These are phyloP conservation scores for Aspergillus cejpii DNA, from an alignment of 2,329 filamentous ascomycete genomes.

Conservation along the genomic window DNA sequence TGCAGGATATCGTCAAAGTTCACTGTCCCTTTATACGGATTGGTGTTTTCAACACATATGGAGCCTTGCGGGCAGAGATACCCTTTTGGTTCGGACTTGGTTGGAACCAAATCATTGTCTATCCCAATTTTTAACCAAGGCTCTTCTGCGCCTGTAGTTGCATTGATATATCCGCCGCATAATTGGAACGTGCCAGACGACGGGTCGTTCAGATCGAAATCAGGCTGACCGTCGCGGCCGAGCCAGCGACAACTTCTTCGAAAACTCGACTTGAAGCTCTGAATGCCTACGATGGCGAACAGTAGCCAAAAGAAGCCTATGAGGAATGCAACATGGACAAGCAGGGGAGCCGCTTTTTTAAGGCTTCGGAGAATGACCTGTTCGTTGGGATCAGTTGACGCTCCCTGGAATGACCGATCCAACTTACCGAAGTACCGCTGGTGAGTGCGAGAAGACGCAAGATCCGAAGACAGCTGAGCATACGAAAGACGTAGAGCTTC, in stretches of 20 bases:
- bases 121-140: constrained; percentile 78
- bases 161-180: constrained; percentile 74
- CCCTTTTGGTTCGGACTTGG: constrained; percentile 58
- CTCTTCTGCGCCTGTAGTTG: constrained; percentile 49
- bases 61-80: constrained; percentile 82
- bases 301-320: constrained; percentile 97
- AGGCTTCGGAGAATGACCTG: constrained; percentile 88
- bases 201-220: constrained; percentile 44
- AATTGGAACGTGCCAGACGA: constrained; percentile 62
- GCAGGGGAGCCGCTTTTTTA: constrained; percentile 86
- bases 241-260: constrained; percentile 72
- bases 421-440: constrained; percentile 77
- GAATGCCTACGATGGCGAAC: constrained; percentile 93
- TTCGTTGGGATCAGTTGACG: constrained; percentile 11
- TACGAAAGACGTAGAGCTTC: constrained; percentile 85
- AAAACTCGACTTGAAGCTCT: constrained; percentile 85
- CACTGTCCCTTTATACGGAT: constrained; percentile 76
- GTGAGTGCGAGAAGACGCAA: constrained; percentile 84
- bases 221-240: constrained; percentile 47
- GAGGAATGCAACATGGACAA: constrained; percentile 88
- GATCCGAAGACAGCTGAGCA: constrained; percentile 93
- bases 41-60: constrained; percentile 69
- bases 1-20: constrained; percentile 94
- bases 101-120: constrained; percentile 48
- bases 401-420: neutral